Conservation (phyloP, 2,329 filamentous ascomycete species). For the Calonectria honghensis region DNA sequence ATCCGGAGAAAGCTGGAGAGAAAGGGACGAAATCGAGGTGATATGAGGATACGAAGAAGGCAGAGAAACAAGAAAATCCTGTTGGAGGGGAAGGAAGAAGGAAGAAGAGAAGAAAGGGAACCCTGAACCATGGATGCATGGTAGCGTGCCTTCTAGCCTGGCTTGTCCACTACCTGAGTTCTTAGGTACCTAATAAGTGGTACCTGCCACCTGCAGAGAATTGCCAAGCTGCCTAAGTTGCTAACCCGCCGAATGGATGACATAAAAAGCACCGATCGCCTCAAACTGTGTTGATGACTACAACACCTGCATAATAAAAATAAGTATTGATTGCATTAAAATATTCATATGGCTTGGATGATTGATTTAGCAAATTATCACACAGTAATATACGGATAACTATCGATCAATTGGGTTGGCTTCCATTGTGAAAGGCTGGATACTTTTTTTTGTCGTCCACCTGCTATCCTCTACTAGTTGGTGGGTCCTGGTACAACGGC, state of each 20-base stretch:
- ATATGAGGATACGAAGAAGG: constrained; percentile 4
- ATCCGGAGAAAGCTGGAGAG: background rate
- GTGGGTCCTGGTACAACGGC: background rate
- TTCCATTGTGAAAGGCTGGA: background rate
- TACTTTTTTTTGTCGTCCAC: background rate
- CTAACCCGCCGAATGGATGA: background rate
- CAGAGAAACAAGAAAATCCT: constrained; percentile 16
- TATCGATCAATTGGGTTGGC: background rate
- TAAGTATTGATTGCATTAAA: background rate
- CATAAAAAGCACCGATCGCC: background rate
- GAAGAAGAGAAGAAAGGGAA: constrained; percentile 11
- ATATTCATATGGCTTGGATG: background rate
- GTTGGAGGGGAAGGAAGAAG: constrained; percentile 21
- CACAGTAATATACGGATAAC: background rate
- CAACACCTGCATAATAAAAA: background rate
- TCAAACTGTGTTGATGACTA: background rate
- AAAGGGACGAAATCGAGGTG: background rate
- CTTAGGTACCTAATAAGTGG: constrained; percentile 1
- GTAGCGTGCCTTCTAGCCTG: constrained; percentile 8
- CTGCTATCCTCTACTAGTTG: background rate
- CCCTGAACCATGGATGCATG: constrained; percentile 20
- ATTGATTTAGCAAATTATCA: background rate
- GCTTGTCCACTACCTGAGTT: background rate
- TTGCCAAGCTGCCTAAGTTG: background rate
- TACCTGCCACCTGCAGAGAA: constrained; percentile 2